Evolutionary conservation across 306 rosid species (phyloP), one percentile per base, ranked within the genome.

Genomic region (Potentilla sterilis): DNA sequence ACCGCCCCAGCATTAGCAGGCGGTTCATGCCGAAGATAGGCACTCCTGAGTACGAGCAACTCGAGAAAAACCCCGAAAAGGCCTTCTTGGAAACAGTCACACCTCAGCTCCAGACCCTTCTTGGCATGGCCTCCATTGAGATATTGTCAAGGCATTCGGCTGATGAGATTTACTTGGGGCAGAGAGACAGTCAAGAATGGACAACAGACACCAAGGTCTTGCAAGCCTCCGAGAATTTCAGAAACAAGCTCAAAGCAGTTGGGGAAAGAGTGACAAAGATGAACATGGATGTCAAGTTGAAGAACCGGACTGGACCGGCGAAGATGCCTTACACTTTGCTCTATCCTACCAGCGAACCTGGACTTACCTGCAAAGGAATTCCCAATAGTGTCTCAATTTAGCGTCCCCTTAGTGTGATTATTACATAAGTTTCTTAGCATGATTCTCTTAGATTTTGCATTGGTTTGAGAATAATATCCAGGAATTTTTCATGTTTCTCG

Each of bases 141-240:
- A 84, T 92, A 0, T 58, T 92, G 78, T 92, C 97, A 11, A 85
- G 85, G 74, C 97, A 92, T 77, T 88, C 96, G 11, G 82, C 93
- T 54, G 97, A 92, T 79, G 97, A 92, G 83, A 44, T 88, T 14
- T 92, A 87, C 75, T 91, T 92, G 38, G 97, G 97, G 42, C 77
- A 89, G 62, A 83, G 93, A 71, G 88, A 87, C 19, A 83, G 77
- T 52, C 74, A 73, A 32, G 78, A 89, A 24, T 92, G 97, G 97
- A 92, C 97, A 38, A 75, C 88, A 7, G 97, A 92, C 55, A 7
- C 49, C 18, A 35, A 54, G 18, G 82, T 90, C 8, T 37, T 83
- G 19, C 83, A 81, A 72, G 89, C 87, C 3, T 90, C 85, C 22
- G 78, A 85, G 57, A 78, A 59, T 12, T 90, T 92, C 70, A 91